Percentiles rank a stretch among this genome's conserved stretches.
Evolutionary conservation across 768 basidiomycete genomes (phyloP).

Genomic region (Tubosaeta sp.): DNA sequence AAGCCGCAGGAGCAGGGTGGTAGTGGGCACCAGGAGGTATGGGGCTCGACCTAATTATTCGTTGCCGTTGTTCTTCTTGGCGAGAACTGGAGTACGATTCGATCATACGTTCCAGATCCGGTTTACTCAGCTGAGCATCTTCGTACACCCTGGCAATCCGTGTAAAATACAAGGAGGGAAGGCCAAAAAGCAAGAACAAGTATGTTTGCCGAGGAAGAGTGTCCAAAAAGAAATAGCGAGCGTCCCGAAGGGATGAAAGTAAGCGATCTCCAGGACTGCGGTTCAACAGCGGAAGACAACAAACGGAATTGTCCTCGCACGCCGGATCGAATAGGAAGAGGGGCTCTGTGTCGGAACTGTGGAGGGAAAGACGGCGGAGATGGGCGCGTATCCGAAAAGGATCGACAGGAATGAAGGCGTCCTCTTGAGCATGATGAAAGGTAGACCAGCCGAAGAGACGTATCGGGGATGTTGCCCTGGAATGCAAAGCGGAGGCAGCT

Average conservation of each 20-base stretch:
- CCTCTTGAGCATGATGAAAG: slow-evolving; percentile 49
- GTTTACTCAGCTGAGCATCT: slow-evolving; percentile 72
- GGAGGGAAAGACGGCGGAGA: slow-evolving; percentile 18
- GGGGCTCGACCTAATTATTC: slow-evolving; percentile 20
- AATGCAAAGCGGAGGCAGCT: slow-evolving; percentile 32
- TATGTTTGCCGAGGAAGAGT: slow-evolving; percentile 42
- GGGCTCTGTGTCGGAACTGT: slow-evolving; percentile 19
- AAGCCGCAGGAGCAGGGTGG: slow-evolving; percentile 9
- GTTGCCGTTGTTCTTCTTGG: slow-evolving; percentile 13
- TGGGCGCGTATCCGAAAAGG: slow-evolving; percentile 41
- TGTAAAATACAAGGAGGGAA: slow-evolving; percentile 78
- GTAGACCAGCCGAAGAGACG: slow-evolving; percentile 53
- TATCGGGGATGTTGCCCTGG: slow-evolving; percentile 51
- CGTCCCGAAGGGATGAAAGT: slow-evolving; percentile 14
- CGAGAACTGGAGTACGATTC: slow-evolving; percentile 26
- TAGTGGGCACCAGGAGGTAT: slow-evolving; percentile 25
- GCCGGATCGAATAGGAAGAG: slow-evolving; percentile 13
- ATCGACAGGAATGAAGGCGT: slow-evolving; percentile 53
- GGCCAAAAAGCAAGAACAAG: slow-evolving; percentile 49
- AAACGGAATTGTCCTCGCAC: slow-evolving; percentile 21
- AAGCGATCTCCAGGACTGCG: slow-evolving; percentile 15
- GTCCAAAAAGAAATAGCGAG: slow-evolving; percentile 29
- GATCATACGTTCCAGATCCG: slow-evolving; percentile 59
- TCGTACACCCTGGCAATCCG: slow-evolving; percentile 74
- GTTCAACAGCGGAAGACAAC: slow-evolving; percentile 17